Evolutionary conservation across 2,329 filamentous ascomycete species (phyloP), one percentile per base, ranked within the genome.

Genomic region (Eutypella sp.): DNA sequence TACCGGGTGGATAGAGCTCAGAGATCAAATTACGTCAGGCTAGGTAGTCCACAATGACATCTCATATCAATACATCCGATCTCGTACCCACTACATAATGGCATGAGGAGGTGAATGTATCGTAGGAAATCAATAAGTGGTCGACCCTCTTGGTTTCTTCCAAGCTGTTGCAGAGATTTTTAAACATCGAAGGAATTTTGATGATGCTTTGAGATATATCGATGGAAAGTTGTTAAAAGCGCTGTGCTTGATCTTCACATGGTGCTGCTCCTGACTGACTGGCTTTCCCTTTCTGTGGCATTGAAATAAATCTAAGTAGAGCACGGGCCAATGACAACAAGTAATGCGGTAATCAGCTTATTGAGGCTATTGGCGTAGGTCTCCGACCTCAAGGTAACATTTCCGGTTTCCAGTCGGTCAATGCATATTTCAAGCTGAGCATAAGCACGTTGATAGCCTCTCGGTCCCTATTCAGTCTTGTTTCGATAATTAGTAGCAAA

Each of bases 381-480:
- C n/a, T 42, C 25, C 9, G 33, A 18, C 25, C 2, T 13, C 15
- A 18, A 20, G 8, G 25, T 23, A 13, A 3, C 22, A 20, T 33
- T 33, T 15, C 22, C 40, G 13, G 5, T 7, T 33, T 15, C 13
- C 16, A n/a, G 29, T 15, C 29, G 11, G 29, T 6, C 5, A 15
- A 49, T 47, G 42, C 48, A 29, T 44, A 52, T 15, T 54, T 42
- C 8, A 50, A 23, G 9, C 51, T 49, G 40, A 52, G 48, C 20
- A 44, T 45, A 16, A 54, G 24, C 4, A 46, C 29, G 22, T 52
- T 50, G 25, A 52, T 42, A 7, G 44, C 37, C 22, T 52, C 44
- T 19, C 29, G 22, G 31, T 54, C 50, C 5, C 46, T 44, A 34
- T 51, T 45, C 11, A 18, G 41, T n/a, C 40, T 44, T 11, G 22